Conservation (phyloP, 2,329 filamentous ascomycete species). For the Pseudovirgaria hyperparasitica region DNA sequence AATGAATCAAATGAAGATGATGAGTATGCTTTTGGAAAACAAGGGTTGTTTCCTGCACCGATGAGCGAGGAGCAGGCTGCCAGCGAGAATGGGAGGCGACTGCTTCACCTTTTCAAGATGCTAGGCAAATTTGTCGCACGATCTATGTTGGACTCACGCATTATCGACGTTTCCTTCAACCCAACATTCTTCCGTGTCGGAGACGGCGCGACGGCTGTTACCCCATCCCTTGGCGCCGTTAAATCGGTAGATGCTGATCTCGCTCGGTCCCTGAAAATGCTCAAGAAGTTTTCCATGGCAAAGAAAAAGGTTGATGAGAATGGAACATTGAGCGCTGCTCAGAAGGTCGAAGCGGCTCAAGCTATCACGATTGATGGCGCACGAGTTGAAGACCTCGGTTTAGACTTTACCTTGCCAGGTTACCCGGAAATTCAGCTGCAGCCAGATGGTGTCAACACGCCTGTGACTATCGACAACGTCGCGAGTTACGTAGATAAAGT, state of each 20-base stretch:
- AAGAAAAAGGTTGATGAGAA: slow-evolving; percentile 77
- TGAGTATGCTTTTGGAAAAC: slow-evolving; percentile 74
- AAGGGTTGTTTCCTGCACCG: slow-evolving; percentile 83
- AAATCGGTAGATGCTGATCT: slow-evolving; percentile 80
- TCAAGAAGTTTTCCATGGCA: slow-evolving; percentile 74
- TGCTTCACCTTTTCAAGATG: slow-evolving; percentile 79
- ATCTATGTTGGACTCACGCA: slow-evolving; percentile 95
- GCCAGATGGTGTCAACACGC: slow-evolving; percentile 57
- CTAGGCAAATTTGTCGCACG: slow-evolving; percentile 95
- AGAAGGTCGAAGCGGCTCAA: slow-evolving; percentile 60
- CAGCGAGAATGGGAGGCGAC: slow-evolving; percentile 71
- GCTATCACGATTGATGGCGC: slow-evolving; percentile 63
- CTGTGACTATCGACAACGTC: slow-evolving; percentile 86
- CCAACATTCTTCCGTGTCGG: slow-evolving; percentile 95
- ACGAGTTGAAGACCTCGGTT: slow-evolving; percentile 69
- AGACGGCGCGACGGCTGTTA: slow-evolving; percentile 53
- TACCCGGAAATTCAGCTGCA: slow-evolving; percentile 78
- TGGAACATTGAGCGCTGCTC: slow-evolving; percentile 46
- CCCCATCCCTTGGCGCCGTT: slow-evolving; percentile 76
- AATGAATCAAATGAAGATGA: slow-evolving; percentile 60
- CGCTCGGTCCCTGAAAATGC: slow-evolving; percentile 69
- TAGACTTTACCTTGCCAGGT: slow-evolving; percentile 92
- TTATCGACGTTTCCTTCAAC: slow-evolving; percentile 96
- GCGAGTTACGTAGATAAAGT: slow-evolving; percentile 77
- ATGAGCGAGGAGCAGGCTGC: slow-evolving; percentile 66